phyloP scores from a whole-genome alignment of 306 rosid species.

The Quercus ilex region DNA sequence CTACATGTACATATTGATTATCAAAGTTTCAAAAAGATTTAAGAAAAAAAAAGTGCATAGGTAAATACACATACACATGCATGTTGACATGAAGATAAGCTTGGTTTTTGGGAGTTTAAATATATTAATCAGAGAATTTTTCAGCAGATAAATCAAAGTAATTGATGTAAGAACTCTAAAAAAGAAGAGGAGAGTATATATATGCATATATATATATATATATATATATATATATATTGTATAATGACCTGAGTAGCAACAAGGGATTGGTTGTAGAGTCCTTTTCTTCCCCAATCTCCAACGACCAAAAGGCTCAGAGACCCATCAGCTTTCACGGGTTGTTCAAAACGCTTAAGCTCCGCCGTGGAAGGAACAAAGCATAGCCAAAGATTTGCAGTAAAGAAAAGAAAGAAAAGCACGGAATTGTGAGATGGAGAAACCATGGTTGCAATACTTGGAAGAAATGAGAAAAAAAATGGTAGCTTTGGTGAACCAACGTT shows the following conservation, averaged over 20 bases:
- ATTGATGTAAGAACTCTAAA: no score
- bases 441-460: background rate
- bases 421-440: background rate
- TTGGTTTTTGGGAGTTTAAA: no score
- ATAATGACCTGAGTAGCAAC: conserved; percentile 55
- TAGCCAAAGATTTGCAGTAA: background rate
- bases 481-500: background rate
- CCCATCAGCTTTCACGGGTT: conserved; percentile 32
- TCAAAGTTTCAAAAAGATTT: no score
- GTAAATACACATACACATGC: no score
- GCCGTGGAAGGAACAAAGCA: conserved; percentile 13
- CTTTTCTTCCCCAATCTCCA: conserved; percentile 84
- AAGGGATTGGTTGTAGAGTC: conserved; percentile 57
- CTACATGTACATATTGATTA: no score
- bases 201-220: no score
- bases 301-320: conserved; percentile 54
- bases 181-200: background rate
- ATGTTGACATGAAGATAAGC: no score
- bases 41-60: no score
- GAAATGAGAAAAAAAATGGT: background rate
- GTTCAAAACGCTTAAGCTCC: conserved; percentile 27
- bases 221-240: no score
- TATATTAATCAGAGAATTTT: no score
- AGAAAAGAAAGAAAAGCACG: background rate
- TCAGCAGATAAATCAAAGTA: no score